These are phyloP conservation scores for Coniochaeta sp. DNA, from an alignment of 2,329 filamentous ascomycete genomes.

Conservation along the genomic window DNA sequence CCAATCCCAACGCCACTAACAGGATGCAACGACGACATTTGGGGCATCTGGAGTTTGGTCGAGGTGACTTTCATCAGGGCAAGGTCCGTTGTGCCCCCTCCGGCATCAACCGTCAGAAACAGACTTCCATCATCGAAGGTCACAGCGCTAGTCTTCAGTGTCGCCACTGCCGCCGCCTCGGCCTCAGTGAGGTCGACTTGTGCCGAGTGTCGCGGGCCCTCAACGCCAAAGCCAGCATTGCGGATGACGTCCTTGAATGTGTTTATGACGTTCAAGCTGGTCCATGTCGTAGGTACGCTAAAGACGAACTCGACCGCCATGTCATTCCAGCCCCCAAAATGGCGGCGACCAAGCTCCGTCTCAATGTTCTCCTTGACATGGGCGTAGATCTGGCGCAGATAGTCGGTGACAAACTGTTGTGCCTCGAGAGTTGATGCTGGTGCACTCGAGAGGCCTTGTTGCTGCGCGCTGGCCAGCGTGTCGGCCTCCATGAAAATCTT, in stretches of 20 bases:
- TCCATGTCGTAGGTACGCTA: constrained; percentile 52
- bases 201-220: constrained; percentile 29
- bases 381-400: constrained; percentile 38
- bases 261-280: constrained; percentile 40
- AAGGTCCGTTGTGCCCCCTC: constrained; percentile 39
- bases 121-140: constrained; percentile 28
- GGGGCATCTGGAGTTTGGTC: constrained; percentile 18
- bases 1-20: constrained; percentile 40
- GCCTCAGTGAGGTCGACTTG: constrained; percentile 39
- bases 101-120: constrained; percentile 37
- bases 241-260: constrained; percentile 39
- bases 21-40: constrained; percentile 20
- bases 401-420: constrained; percentile 40
- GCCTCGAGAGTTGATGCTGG: constrained; percentile 34
- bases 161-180: constrained; percentile 39
- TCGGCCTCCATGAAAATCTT: constrained; percentile 46
- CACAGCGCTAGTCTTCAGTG: constrained; percentile 33
- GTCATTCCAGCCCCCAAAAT: constrained; percentile 31
- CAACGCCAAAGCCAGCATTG: constrained; percentile 40
- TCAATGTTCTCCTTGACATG: constrained; percentile 40
- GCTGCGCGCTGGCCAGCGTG: constrained; percentile 33
- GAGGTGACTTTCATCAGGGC: constrained; percentile 25
- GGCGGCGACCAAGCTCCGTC: constrained; percentile 28
- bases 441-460: constrained; percentile 33
- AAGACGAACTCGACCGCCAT: constrained; percentile 47